A percentile compares a stretch with the other conserved stretches of the same genome.
These are phyloP conservation scores for Vitis cinerea DNA, from an alignment of 164 flowering plant species.

Conservation along the genomic window DNA sequence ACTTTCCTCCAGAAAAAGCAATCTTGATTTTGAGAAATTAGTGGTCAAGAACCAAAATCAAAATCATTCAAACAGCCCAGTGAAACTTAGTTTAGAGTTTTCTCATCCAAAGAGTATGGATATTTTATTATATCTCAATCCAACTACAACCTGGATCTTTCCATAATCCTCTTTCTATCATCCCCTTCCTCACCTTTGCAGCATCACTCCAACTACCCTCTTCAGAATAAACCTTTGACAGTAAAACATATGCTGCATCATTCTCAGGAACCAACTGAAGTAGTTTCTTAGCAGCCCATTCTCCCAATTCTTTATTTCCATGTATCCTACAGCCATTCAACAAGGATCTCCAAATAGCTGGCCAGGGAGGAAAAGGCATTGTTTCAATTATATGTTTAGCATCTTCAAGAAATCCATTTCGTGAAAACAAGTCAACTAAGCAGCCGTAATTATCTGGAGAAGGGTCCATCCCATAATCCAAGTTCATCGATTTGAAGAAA, in stretches of 20 bases:
- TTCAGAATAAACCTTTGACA: constrained; percentile 41
- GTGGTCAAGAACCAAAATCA: too few relatives aligned
- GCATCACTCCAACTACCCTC: constrained; percentile 47
- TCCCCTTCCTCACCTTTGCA: constrained; percentile 26
- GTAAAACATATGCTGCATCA: constrained; percentile 36
- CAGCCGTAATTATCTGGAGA: constrained; percentile 44
- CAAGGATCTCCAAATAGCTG: constrained; percentile 52
- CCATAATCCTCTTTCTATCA: constrained; percentile 25
- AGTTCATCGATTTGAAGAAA: constrained; percentile 37
- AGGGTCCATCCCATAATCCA: constrained; percentile 34
- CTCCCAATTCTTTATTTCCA: constrained; percentile 41
- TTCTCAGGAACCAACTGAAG: constrained; percentile 37
- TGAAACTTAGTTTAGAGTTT: too few relatives aligned
- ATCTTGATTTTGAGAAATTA: too few relatives aligned
- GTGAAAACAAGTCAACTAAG: constrained; percentile 53
- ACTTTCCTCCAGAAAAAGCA: too few relatives aligned
- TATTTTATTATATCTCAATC: constrained; percentile 23
- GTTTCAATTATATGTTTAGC: constrained; percentile 39
- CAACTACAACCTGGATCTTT: constrained; percentile 47
- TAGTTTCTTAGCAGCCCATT: constrained; percentile 38
- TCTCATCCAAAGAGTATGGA: too few relatives aligned
- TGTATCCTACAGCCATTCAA: constrained; percentile 56
- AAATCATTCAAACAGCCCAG: too few relatives aligned
- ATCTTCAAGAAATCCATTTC: constrained; percentile 48
- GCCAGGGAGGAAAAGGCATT: constrained; percentile 63